Percentiles rank a stretch among this genome's conserved stretches.
Conservation (phyloP, 2,329 filamentous ascomycete genomes). For the Cadophora sp. region DNA sequence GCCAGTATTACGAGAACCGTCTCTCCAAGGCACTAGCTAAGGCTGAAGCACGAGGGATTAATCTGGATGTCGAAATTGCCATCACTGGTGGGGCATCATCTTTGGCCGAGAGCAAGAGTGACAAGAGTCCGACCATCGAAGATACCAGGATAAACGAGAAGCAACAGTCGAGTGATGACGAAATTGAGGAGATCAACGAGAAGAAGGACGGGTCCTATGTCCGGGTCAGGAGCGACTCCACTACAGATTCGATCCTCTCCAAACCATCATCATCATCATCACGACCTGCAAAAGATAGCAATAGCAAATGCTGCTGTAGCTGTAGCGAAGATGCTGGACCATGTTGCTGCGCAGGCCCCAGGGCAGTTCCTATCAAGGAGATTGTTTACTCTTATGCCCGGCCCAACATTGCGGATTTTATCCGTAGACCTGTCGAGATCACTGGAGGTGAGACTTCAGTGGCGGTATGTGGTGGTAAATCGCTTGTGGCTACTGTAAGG, state of each 20-base stretch:
- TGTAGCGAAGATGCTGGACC: slow-evolving; percentile 6
- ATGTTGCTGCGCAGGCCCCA: slow-evolving; percentile 13
- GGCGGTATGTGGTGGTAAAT: slow-evolving; percentile 64
- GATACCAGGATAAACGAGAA: slow-evolving; percentile 4
- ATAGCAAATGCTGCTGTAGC: slow-evolving; percentile 16
- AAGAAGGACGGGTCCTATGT: slow-evolving; percentile 3
- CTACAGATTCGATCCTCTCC: slow-evolving; percentile 18
- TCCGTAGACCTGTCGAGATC: slow-evolving; percentile 61
- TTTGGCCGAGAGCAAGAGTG: slow-evolving; percentile 2
- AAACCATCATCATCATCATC: not conserved
- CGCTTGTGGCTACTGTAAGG: slow-evolving; percentile 59
- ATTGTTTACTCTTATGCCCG: slow-evolving; percentile 44
- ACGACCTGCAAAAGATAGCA: not conserved
- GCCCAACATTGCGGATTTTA: slow-evolving; percentile 59
- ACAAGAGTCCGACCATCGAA: not conserved
- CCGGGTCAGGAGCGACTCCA: slow-evolving; percentile 22
- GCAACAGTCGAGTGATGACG: not conserved
- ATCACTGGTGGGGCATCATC: slow-evolving; percentile 50
- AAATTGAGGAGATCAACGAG: slow-evolving; percentile 14
- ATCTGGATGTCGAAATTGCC: slow-evolving; percentile 60
- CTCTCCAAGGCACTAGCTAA: slow-evolving; percentile 54
- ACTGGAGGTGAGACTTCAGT: slow-evolving; percentile 67
- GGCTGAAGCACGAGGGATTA: slow-evolving; percentile 54
- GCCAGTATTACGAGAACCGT: slow-evolving; percentile 61
- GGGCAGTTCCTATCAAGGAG: slow-evolving; percentile 12